Conservation (phyloP, 345 rosid genomes). For the Acer saccharum region DNA sequence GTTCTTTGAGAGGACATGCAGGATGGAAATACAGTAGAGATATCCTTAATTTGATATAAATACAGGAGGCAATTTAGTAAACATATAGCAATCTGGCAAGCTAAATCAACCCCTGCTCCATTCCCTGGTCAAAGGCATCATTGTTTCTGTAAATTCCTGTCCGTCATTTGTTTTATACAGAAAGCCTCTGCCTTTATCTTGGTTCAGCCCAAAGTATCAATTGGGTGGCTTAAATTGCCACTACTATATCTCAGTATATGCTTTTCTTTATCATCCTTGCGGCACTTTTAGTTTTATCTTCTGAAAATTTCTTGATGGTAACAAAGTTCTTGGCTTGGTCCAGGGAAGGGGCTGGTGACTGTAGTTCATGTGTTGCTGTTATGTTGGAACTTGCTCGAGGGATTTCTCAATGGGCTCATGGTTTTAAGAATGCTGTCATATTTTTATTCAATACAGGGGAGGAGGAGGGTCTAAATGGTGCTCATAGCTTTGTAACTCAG, state of each 20-base stretch:
- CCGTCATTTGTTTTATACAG: neutral
- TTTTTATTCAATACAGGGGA: conserved; percentile 93
- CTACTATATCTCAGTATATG: neutral
- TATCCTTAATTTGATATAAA: conserved; percentile 3
- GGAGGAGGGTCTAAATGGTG: conserved; percentile 96
- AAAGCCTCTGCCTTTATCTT: neutral
- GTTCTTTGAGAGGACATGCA: conserved; percentile 1
- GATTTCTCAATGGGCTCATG: conserved; percentile 91
- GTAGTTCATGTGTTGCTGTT: conserved; percentile 93
- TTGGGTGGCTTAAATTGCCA: conserved; percentile 1
- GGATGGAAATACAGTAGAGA: neutral
- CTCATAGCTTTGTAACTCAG: conserved; percentile 99
- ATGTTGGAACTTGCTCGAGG: conserved; percentile 98
- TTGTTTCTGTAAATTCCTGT: neutral
- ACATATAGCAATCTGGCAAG: neutral
- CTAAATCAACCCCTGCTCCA: neutral
- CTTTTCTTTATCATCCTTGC: neutral
- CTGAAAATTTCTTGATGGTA: neutral
- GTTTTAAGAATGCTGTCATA: conserved; percentile 83
- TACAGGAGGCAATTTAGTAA: neutral
- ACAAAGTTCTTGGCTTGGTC: conserved; percentile 25
- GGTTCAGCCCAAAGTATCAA: neutral
- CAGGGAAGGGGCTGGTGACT: conserved; percentile 98
- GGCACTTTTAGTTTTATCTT: neutral
- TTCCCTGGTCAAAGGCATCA: neutral